Conservation (phyloP, 768 basidiomycete genomes). For the Collybia sordida region DNA sequence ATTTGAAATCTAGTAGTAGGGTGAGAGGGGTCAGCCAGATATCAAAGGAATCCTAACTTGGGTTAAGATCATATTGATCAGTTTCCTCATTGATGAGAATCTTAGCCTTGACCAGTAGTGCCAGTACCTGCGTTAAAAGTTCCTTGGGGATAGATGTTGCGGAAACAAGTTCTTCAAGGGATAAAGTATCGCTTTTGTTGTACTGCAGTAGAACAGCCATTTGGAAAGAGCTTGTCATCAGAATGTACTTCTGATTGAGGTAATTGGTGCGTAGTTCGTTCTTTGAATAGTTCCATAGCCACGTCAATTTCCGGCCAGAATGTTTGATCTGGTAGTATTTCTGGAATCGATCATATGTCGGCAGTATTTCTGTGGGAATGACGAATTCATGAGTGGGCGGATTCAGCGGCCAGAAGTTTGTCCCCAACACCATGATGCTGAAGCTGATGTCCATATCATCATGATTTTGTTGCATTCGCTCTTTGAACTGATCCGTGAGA, state of each 20-base stretch:
- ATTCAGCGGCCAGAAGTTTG: slow-evolving; percentile 93
- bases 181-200: slow-evolving; percentile 85
- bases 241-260: slow-evolving; percentile 90
- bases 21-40: not conserved
- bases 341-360: slow-evolving; percentile 89
- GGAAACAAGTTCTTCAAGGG: slow-evolving; percentile 71
- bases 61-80: slow-evolving; percentile 92
- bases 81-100: slow-evolving; percentile 85
- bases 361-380: slow-evolving; percentile 83
- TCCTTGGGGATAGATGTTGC: slow-evolving; percentile 85
- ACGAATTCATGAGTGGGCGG: slow-evolving; percentile 83
- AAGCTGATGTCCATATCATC: slow-evolving; percentile 89
- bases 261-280: slow-evolving; percentile 95
- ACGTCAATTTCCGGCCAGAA: slow-evolving; percentile 92
- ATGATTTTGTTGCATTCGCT: slow-evolving; percentile 85
- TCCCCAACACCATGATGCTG: slow-evolving; percentile 90
- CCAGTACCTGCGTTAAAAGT: slow-evolving; percentile 68
- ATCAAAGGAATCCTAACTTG: slow-evolving; percentile 36
- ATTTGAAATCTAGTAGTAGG: slow-evolving; percentile 68
- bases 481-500: slow-evolving; percentile 92
- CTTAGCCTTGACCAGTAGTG: slow-evolving; percentile 83
- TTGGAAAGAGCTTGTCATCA: slow-evolving; percentile 95
- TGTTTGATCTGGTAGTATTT: slow-evolving; percentile 94
- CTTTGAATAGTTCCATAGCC: slow-evolving; percentile 98
- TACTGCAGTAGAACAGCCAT: slow-evolving; percentile 94